phyloP scores from a whole-genome alignment of 139 green algal genomes.

The Nannochloris sp. region DNA sequence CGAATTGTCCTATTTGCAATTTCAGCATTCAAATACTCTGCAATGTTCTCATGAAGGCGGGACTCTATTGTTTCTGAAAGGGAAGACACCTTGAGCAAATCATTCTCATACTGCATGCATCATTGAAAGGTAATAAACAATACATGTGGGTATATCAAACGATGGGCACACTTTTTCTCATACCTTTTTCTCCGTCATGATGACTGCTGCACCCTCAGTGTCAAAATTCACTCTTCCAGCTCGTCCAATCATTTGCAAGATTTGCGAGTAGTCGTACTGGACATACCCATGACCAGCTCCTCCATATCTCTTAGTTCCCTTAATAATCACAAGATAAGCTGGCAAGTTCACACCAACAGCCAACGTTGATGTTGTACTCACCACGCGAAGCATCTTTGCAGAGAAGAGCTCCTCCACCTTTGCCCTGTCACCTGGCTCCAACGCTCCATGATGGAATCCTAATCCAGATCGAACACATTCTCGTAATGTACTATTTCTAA shows the following conservation, averaged over 20 bases:
- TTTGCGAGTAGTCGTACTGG: constrained; percentile 77
- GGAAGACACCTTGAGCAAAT: constrained; percentile 2
- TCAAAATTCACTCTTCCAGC: constrained; percentile 92
- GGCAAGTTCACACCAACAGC: constrained; percentile 90
- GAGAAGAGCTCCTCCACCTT: constrained; percentile 75
- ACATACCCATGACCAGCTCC: constrained; percentile 49
- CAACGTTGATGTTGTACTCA: constrained; percentile 84
- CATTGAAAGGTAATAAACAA: neutral
- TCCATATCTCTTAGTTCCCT: constrained; percentile 61
- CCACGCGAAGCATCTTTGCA: constrained; percentile 43
- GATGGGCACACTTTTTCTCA: neutral
- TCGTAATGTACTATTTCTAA: constrained; percentile 36
- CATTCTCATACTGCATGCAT: too few species aligned
- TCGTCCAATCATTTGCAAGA: constrained; percentile 71
- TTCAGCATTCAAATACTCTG: constrained; percentile 75
- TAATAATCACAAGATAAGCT: constrained; percentile 85
- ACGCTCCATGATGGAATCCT: constrained; percentile 73
- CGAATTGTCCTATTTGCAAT: constrained; percentile 56
- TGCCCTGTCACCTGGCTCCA: constrained; percentile 55
- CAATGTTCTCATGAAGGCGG: constrained; percentile 39
- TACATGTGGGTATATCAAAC: neutral
- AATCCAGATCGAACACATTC: constrained; percentile 41
- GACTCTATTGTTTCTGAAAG: constrained; percentile 52
- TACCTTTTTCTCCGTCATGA: constrained; percentile 76
- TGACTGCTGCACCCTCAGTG: constrained; percentile 75